phyloP scores from a whole-genome alignment of 2,329 filamentous ascomycete genomes.

The Cladosporium sp. region DNA sequence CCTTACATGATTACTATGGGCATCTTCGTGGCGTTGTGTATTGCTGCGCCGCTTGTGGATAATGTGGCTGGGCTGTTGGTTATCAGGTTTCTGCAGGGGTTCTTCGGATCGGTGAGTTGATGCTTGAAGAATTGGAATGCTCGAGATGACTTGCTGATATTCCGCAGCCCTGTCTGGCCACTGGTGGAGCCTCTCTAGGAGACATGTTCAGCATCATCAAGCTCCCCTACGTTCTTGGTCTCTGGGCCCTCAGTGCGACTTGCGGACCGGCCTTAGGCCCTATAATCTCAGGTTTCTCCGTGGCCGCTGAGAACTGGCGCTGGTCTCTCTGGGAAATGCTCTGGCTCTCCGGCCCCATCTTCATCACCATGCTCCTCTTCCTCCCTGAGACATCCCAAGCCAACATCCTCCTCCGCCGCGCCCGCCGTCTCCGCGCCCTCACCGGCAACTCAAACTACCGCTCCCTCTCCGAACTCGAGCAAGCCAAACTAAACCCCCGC shows the following conservation, averaged over 20 bases:
- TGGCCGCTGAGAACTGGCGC: conserved; percentile 52
- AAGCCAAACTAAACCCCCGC: conserved; percentile 47
- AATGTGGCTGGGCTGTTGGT: conserved; percentile 40
- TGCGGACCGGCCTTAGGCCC: conserved; percentile 54
- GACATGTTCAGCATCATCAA: conserved; percentile 47
- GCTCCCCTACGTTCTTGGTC: conserved; percentile 55
- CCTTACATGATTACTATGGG: conserved; percentile 65
- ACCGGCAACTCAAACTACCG: conserved; percentile 54
- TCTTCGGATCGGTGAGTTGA: conserved; percentile 50
- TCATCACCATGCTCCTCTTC: conserved; percentile 53
- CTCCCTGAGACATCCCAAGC: conserved; percentile 58
- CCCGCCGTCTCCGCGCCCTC: conserved; percentile 55
- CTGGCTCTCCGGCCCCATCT: conserved; percentile 54
- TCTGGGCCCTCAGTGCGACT: conserved; percentile 53
- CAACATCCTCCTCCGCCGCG: conserved; percentile 58
- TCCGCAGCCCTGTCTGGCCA: conserved; percentile 54
- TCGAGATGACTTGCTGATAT: background rate
- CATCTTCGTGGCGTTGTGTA: conserved; percentile 62
- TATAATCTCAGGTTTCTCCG: conserved; percentile 55
- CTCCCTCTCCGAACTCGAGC: conserved; percentile 61
- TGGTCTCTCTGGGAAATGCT: conserved; percentile 61
- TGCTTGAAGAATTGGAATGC: no score
- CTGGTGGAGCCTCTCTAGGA: conserved; percentile 43
- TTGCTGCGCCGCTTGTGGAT: conserved; percentile 55
- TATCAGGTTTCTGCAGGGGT: conserved; percentile 58